phyloP scores from a whole-genome alignment of 495 filamentous ascomycete genomes.

The Parathielavia hyrcaniae region DNA sequence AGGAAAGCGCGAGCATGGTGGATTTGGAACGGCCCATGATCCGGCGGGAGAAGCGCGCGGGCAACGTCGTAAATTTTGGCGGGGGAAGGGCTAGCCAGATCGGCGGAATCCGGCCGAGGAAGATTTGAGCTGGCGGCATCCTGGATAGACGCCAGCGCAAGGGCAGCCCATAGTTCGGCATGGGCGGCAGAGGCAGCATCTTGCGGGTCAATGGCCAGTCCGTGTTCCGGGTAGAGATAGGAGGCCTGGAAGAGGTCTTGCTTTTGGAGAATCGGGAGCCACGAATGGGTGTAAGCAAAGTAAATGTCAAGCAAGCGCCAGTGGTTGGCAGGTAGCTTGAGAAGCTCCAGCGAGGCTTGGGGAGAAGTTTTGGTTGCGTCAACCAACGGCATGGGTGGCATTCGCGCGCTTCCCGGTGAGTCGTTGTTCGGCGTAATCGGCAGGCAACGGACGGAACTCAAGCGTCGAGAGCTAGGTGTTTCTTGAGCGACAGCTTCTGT shows the following conservation, averaged over 20 bases:
- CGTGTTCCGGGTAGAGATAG: constrained; percentile 39
- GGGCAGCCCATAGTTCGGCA: constrained; percentile 57
- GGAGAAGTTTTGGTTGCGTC: not conserved
- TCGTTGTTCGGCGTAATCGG: not conserved
- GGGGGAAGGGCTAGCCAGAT: constrained; percentile 11
- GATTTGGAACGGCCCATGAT: constrained; percentile 51
- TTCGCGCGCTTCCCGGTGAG: not conserved
- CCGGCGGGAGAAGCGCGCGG: constrained; percentile 53
- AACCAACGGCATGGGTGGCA: constrained; percentile 15
- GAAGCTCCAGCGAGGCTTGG: constrained; percentile 1
- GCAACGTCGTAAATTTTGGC: constrained; percentile 52
- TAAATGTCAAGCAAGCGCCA: constrained; percentile 64
- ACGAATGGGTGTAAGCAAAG: constrained; percentile 65
- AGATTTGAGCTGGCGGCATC: constrained; percentile 37
- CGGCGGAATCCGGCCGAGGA: not conserved
- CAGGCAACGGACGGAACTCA: not conserved
- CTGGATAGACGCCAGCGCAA: constrained; percentile 49
- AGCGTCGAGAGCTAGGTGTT: not conserved
- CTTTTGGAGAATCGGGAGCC: constrained; percentile 67
- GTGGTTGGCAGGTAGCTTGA: constrained; percentile 53
- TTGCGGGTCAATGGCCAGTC: constrained; percentile 19
- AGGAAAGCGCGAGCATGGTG: constrained; percentile 62
- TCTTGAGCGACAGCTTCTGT: not conserved
- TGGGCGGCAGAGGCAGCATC: constrained; percentile 50
- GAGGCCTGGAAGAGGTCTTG: constrained; percentile 52